Percentiles rank a stretch among this genome's conserved stretches.
Evolutionary conservation across 495 filamentous ascomycete genomes (phyloP).

Genomic region (Podospora pseudoanserina): DNA sequence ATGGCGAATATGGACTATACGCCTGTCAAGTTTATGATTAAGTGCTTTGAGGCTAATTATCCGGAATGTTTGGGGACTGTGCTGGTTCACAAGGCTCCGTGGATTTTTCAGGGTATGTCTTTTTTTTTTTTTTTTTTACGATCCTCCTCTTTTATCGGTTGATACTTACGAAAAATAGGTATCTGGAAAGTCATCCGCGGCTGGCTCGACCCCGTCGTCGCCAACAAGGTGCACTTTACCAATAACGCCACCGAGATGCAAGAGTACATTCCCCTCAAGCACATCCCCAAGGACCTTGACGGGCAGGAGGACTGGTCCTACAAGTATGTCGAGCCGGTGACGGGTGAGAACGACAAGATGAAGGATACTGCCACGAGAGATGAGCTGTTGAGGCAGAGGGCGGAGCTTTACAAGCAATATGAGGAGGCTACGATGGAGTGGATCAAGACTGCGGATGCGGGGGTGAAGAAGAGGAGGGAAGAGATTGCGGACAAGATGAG

Average conservation of each 20-base stretch:
- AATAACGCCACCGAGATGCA: conserved; percentile 76
- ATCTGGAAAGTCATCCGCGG: conserved; percentile 88
- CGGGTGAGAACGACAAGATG: conserved; percentile 69
- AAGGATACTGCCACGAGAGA: conserved; percentile 62
- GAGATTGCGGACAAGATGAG: conserved; percentile 57
- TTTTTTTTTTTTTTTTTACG: neutral
- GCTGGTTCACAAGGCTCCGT: conserved; percentile 94
- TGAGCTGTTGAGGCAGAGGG: conserved; percentile 56
- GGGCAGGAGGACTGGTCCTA: conserved; percentile 82
- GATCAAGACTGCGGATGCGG: conserved; percentile 47
- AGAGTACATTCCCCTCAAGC: conserved; percentile 64
- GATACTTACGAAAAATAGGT: conserved; percentile 40
- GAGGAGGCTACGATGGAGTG: conserved; percentile 69
- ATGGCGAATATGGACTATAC: conserved; percentile 97
- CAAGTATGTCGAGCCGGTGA: conserved; percentile 68
- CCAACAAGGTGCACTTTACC: conserved; percentile 91
- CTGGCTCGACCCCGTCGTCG: conserved; percentile 97
- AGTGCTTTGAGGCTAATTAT: conserved; percentile 98
- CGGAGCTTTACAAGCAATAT: conserved; percentile 60
- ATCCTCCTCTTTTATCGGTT: neutral
- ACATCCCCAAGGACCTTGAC: conserved; percentile 75
- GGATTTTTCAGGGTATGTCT: conserved; percentile 82
- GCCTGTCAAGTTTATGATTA: conserved; percentile 98
- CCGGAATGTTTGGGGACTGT: conserved; percentile 88
- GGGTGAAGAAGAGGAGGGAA: conserved; percentile 46